These are phyloP conservation scores for Telopea speciosissima DNA, from an alignment of 177 flowering plant species.

Conservation along the genomic window DNA sequence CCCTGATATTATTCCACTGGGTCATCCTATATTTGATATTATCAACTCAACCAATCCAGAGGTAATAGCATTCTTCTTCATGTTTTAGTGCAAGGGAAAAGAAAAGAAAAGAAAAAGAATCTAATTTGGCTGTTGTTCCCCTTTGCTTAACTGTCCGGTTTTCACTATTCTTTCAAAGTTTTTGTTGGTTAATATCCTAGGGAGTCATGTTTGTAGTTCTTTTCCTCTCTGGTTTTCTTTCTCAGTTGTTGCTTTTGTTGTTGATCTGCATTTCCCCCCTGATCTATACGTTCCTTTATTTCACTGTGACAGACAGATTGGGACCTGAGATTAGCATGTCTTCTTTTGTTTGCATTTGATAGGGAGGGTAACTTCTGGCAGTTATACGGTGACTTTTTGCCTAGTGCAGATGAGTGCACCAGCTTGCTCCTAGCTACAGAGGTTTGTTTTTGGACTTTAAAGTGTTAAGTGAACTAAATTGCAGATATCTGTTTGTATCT, in stretches of 20 bases:
- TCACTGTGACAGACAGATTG: constrained; percentile 77
- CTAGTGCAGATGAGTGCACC: constrained; percentile 75
- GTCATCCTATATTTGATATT: constrained; percentile 96
- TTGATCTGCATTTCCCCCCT: background rate
- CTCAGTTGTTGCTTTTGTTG: background rate
- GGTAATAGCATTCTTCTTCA: constrained; percentile 33
- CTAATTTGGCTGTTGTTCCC: background rate
- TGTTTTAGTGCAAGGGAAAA: background rate
- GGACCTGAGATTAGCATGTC: constrained; percentile 96
- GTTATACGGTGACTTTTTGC: constrained; percentile 89
- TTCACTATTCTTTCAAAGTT: background rate
- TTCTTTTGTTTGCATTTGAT: constrained; percentile 86
- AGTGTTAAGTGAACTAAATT: background rate
- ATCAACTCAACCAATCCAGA: constrained; percentile 89
- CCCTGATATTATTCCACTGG: constrained; percentile 84
- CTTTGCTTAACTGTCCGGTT: background rate
- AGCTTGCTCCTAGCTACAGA: constrained; percentile 88
- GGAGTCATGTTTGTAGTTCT: background rate
- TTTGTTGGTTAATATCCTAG: background rate
- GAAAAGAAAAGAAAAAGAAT: background rate
- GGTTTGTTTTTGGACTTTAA: constrained; percentile 31
- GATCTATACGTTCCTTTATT: background rate
- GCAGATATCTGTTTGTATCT: background rate
- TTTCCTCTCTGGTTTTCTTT: background rate
- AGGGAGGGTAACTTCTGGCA: constrained; percentile 87